Percentiles rank a stretch among this genome's conserved stretches.
phyloP scores from a whole-genome alignment of 2,329 filamentous ascomycete species.

The Dothideomycetes sp. region DNA sequence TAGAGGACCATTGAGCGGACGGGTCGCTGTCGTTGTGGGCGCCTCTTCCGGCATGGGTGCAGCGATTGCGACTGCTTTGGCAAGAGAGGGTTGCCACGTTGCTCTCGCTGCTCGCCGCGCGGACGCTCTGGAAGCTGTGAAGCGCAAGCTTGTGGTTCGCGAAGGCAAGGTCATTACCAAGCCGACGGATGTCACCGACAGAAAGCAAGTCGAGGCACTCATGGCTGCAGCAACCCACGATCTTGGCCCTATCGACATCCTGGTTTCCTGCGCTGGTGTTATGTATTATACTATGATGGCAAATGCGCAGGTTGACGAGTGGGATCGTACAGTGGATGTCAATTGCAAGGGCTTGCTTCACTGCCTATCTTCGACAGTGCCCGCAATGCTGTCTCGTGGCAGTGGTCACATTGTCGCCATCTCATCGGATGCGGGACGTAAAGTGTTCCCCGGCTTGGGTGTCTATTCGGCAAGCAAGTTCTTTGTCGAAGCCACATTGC shows the following conservation, averaged over 20 bases:
- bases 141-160: slow-evolving; percentile 45
- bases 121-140: slow-evolving; percentile 57
- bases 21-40: slow-evolving; percentile 66
- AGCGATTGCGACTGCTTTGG: slow-evolving; percentile 58
- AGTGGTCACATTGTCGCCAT: slow-evolving; percentile 68
- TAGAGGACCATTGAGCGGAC: slow-evolving; percentile 52
- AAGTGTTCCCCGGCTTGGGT: slow-evolving; percentile 70
- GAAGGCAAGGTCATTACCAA: slow-evolving; percentile 57
- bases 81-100: slow-evolving; percentile 59
- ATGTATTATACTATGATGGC: slow-evolving; percentile 90
- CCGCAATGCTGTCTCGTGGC: slow-evolving; percentile 59
- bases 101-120: slow-evolving; percentile 61
- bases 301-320: slow-evolving; percentile 61
- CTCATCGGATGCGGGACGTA: slow-evolving; percentile 70
- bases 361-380: slow-evolving; percentile 58
- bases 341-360: slow-evolving; percentile 77
- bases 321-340: slow-evolving; percentile 73
- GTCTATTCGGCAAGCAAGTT: slow-evolving; percentile 79
- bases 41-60: slow-evolving; percentile 72
- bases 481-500: slow-evolving; percentile 75
- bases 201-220: slow-evolving; percentile 54
- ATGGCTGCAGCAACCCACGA: slow-evolving; percentile 46
- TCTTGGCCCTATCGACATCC: slow-evolving; percentile 64
- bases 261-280: slow-evolving; percentile 71
- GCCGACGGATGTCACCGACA: slow-evolving; percentile 62